Evolutionary conservation across 2,329 filamentous ascomycete species (phyloP).

Genomic region (Apiospora arundinis): DNA sequence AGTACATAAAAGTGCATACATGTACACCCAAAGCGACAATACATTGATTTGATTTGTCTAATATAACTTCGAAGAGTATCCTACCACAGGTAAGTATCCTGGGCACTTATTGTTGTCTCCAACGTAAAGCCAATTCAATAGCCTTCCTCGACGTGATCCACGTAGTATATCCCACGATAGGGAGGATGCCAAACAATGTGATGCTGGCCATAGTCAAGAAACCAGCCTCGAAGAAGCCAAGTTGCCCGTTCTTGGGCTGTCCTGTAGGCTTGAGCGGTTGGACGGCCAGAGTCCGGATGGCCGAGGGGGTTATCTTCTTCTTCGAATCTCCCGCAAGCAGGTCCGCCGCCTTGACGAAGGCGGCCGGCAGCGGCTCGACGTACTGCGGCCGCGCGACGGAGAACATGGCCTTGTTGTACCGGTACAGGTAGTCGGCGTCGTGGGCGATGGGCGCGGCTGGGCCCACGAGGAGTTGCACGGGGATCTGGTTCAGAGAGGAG

Average conservation of each 20-base stretch:
- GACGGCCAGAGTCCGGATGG: conserved; percentile 26
- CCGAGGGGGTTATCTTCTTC: conserved; percentile 27
- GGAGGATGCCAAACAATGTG: conserved; percentile 27
- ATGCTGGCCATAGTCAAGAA: conserved; percentile 45
- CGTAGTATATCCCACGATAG: conserved; percentile 26
- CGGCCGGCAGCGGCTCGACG: conserved; percentile 33
- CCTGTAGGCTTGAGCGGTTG: conserved; percentile 42
- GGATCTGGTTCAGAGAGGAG: conserved; percentile 64
- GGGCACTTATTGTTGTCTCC: conserved; percentile 19
- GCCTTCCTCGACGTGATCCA: conserved; percentile 26
- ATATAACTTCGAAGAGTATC: no score
- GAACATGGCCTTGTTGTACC: conserved; percentile 53
- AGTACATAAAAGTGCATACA: background rate
- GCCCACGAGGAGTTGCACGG: conserved; percentile 56
- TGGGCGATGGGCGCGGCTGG: conserved; percentile 43
- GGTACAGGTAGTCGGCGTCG: conserved; percentile 35
- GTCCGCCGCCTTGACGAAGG: conserved; percentile 28
- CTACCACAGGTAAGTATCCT: no score
- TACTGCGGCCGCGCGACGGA: conserved; percentile 51
- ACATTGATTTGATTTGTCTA: background rate
- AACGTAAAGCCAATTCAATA: conserved; percentile 24
- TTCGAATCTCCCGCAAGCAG: conserved; percentile 27
- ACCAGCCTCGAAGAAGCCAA: conserved; percentile 58
- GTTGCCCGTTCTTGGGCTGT: conserved; percentile 40
- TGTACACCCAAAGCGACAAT: background rate